These are phyloP conservation scores for Zymoseptoria brevis DNA, from an alignment of 2,329 filamentous ascomycete species.

Conservation along the genomic window DNA sequence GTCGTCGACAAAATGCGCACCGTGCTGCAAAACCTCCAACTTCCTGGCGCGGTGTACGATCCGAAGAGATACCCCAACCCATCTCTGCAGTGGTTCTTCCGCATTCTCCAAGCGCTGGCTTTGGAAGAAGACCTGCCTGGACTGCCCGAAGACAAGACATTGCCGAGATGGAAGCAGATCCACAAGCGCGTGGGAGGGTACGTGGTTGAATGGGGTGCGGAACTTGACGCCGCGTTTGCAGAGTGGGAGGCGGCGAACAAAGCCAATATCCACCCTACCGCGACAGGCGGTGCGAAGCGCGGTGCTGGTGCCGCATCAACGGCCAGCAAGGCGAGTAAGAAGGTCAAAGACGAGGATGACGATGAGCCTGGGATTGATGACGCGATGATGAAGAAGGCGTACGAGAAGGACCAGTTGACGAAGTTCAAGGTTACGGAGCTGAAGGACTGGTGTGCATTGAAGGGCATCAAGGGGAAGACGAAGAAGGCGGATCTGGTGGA, in stretches of 20 bases:
- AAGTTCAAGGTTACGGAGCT: slow-evolving; percentile 32
- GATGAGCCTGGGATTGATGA: slow-evolving; percentile 33
- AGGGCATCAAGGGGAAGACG: slow-evolving; percentile 17
- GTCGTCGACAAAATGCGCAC: slow-evolving; percentile 75
- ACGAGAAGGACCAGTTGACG: slow-evolving; percentile 36
- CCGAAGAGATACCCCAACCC: slow-evolving; percentile 78
- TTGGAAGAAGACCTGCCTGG: slow-evolving; percentile 85
- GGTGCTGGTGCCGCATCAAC: slow-evolving; percentile 19
- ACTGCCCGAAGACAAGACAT: slow-evolving; percentile 64
- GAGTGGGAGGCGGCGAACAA: slow-evolving; percentile 30
- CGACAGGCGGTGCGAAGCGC: slow-evolving; percentile 41
- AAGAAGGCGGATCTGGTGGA: slow-evolving; percentile 32
- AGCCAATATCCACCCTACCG: slow-evolving; percentile 34
- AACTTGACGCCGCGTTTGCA: slow-evolving; percentile 53
- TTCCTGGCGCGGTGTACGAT: slow-evolving; percentile 78
- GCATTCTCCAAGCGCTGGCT: slow-evolving; percentile 81
- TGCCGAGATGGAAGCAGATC: slow-evolving; percentile 80
- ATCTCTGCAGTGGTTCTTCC: slow-evolving; percentile 93
- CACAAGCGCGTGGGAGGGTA: slow-evolving; percentile 78
- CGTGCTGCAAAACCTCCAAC: slow-evolving; percentile 75
- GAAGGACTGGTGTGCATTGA: slow-evolving; percentile 26
- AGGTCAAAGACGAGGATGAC: slow-evolving; percentile 34
- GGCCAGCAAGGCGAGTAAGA: slow-evolving; percentile 33
- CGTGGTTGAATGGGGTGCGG: slow-evolving; percentile 66
- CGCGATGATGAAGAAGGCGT: slow-evolving; percentile 37